Percentiles rank a stretch among this genome's conserved stretches.
Conservation (phyloP, 2,329 filamentous ascomycete species). For the Achaetomium macrosporum region DNA sequence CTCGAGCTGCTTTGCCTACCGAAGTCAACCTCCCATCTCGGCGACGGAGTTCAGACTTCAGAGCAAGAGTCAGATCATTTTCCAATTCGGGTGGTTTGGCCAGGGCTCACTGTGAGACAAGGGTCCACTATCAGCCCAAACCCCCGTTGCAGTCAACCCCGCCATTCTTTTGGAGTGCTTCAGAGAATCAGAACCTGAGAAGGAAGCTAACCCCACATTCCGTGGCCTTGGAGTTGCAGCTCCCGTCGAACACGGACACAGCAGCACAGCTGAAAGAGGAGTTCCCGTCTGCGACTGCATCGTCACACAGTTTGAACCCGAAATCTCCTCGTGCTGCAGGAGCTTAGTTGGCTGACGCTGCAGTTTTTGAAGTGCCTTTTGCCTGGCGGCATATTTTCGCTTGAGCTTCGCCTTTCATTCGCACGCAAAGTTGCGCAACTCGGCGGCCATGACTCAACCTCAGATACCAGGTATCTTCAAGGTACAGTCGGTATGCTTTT, state of each 20-base stretch:
- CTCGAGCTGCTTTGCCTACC: neutral
- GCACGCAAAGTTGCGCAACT: neutral
- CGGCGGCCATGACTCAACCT: neutral
- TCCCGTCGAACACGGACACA: neutral
- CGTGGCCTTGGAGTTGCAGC: conserved; percentile 9
- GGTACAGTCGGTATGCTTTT: too few relatives aligned
- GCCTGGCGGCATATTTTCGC: neutral
- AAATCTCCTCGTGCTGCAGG: conserved; percentile 5
- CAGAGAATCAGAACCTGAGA: neutral
- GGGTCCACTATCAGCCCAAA: neutral
- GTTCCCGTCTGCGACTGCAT: neutral
- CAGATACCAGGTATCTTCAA: neutral
- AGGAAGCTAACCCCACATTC: conserved; percentile 10
- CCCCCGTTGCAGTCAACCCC: conserved; percentile 6
- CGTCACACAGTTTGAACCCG: conserved; percentile 5
- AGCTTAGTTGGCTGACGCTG: neutral
- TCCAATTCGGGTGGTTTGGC: conserved; percentile 3
- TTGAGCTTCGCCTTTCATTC: neutral
- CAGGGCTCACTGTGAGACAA: conserved; percentile 6
- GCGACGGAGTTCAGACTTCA: neutral
- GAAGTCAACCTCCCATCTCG: conserved; percentile 7
- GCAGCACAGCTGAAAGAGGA: neutral
- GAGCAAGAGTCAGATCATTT: conserved; percentile 6
- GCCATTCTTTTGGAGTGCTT: conserved; percentile 2
- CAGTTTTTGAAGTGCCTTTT: neutral